A percentile compares a stretch with the other conserved stretches of the same genome.
phyloP scores from a whole-genome alignment of 495 filamentous ascomycete genomes.

The Penicillium parvum region DNA sequence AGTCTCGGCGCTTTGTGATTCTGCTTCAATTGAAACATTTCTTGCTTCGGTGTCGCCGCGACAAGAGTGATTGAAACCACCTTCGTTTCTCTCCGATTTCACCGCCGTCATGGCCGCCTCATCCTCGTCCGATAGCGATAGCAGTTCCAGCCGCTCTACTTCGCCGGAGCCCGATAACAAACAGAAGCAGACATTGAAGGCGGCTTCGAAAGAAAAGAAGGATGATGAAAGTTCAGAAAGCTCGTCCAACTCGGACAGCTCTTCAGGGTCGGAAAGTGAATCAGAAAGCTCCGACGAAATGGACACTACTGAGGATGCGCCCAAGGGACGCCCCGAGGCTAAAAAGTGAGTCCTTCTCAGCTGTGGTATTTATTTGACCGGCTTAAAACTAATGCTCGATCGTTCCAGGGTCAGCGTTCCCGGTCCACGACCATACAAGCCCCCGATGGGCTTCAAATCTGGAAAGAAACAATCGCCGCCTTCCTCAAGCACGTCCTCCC shows the following conservation, averaged over 20 bases:
- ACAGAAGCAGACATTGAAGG: conserved; percentile 26
- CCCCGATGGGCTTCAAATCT: conserved; percentile 40
- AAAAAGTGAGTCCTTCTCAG: conserved; percentile 20
- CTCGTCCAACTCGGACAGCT: conserved; percentile 22
- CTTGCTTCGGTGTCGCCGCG: not conserved
- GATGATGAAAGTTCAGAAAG: conserved; percentile 19
- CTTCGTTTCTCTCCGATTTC: not conserved
- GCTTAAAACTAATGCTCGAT: not conserved
- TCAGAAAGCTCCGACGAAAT: conserved; percentile 32
- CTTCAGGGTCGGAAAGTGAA: conserved; percentile 23
- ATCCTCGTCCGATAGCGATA: conserved; percentile 25
- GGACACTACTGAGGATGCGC: conserved; percentile 26
- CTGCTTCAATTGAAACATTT: not conserved
- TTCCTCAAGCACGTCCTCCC: conserved; percentile 32
- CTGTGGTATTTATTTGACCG: not conserved
- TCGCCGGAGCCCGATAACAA: conserved; percentile 28
- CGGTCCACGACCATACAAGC: conserved; percentile 34
- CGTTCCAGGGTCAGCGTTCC: conserved; percentile 17
- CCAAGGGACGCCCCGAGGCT: conserved; percentile 6
- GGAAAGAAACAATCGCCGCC: conserved; percentile 32
- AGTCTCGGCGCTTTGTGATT: conserved; percentile 1
- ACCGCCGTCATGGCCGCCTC: conserved; percentile 28
- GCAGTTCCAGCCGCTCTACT: conserved; percentile 29
- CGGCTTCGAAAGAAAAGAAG: conserved; percentile 25
- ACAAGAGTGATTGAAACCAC: too few species aligned